phyloP scores from a whole-genome alignment of 2,329 filamentous ascomycete species.

The Arthrobotrys pseudoclavata region DNA sequence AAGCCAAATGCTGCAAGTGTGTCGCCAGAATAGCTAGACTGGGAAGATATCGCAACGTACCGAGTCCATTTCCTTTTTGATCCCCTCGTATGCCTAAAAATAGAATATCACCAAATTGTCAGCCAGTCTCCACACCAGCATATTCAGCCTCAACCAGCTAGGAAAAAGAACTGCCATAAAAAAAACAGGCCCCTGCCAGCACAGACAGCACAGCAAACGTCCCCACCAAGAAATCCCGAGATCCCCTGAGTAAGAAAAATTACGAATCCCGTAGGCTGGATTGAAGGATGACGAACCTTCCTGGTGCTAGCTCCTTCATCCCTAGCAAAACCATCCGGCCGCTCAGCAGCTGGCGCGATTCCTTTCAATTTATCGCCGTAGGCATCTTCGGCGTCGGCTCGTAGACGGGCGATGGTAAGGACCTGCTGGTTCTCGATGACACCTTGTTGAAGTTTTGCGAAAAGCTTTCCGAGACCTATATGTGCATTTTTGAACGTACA shows the following conservation, averaged over 20 bases:
- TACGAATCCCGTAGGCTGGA: not conserved
- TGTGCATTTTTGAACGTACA: constrained; percentile 11
- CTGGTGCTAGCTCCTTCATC: constrained; percentile 96
- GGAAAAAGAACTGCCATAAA: constrained; percentile 25
- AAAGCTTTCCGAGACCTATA: constrained; percentile 87
- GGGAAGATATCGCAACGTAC: constrained; percentile 59
- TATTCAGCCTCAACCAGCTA: constrained; percentile 57
- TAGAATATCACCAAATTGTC: constrained; percentile 57
- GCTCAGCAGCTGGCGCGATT: constrained; percentile 85
- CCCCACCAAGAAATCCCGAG: constrained; percentile 22
- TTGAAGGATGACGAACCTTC: constrained; percentile 74
- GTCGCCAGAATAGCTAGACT: constrained; percentile 24
- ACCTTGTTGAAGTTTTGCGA: constrained; percentile 96
- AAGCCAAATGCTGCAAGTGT: constrained; percentile 72
- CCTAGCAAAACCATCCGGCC: constrained; percentile 84
- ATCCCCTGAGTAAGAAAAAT: constrained; percentile 5
- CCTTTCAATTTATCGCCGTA: constrained; percentile 86
- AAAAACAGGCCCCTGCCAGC: constrained; percentile 32
- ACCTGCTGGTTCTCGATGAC: constrained; percentile 95
- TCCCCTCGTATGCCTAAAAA: constrained; percentile 63
- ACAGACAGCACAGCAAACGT: constrained; percentile 30
- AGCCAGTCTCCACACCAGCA: constrained; percentile 49
- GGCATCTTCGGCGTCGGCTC: constrained; percentile 92
- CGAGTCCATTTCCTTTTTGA: constrained; percentile 64
- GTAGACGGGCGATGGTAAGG: constrained; percentile 89